Percentiles rank a stretch among this genome's conserved stretches.
phyloP scores from a whole-genome alignment of 306 rosid species.

The Malus sylvestris region DNA sequence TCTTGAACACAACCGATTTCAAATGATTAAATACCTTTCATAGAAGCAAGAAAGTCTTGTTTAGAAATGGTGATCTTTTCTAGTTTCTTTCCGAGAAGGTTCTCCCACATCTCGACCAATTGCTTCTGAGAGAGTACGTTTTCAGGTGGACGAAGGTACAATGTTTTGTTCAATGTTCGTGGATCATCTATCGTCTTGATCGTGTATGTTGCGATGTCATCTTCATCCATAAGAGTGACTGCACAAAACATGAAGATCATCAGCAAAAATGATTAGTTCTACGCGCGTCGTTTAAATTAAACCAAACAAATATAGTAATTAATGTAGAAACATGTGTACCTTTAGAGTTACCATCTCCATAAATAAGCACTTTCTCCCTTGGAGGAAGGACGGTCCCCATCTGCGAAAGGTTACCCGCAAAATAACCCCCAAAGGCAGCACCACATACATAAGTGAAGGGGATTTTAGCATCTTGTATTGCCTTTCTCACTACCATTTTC shows the following conservation, averaged over 20 bases:
- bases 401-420: conserved; percentile 66
- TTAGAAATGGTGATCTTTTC: conserved; percentile 17
- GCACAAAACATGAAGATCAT: background rate
- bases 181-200: conserved; percentile 38
- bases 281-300: background rate
- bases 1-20: no score
- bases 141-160: conserved; percentile 23
- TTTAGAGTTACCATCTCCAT: conserved; percentile 69
- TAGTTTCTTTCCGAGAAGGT: conserved; percentile 31
- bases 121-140: conserved; percentile 36
- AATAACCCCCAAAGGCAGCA: conserved; percentile 69
- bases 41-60: conserved; percentile 6
- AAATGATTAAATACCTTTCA: background rate
- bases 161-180: conserved; percentile 38
- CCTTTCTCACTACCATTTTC: conserved; percentile 61
- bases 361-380: conserved; percentile 41
- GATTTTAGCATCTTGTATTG: conserved; percentile 69
- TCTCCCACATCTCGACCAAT: conserved; percentile 39
- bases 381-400: conserved; percentile 66
- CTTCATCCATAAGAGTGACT: conserved; percentile 26
- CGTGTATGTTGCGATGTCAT: conserved; percentile 25
- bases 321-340: conserved; percentile 29
- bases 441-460: conserved; percentile 79
- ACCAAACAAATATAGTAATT: background rate
- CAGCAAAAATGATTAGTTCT: background rate